A percentile compares a stretch with the other conserved stretches of the same genome.
Evolutionary conservation across 2,329 filamentous ascomycete species (phyloP).

Genomic region (Talaromyces sp.): DNA sequence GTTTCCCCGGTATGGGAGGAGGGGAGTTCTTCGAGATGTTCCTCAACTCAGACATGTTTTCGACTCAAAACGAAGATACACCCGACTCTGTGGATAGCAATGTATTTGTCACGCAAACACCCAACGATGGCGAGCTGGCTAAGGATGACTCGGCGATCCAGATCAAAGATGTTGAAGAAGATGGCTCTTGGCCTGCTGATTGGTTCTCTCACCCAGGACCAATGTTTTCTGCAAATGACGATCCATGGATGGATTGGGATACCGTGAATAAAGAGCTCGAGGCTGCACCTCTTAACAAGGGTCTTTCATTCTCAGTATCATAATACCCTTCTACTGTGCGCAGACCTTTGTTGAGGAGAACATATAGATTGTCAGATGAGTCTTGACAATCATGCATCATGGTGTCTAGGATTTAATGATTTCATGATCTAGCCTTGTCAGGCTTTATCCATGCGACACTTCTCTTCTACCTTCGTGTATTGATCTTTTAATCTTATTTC

Average conservation of each 20-base stretch:
- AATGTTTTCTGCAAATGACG: slow-evolving; percentile 28
- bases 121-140: slow-evolving; percentile 37
- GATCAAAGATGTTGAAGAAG: slow-evolving; percentile 27
- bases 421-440: not conserved
- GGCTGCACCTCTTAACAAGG: not conserved
- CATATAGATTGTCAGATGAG: not conserved
- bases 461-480: slow-evolving; percentile 2
- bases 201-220: slow-evolving; percentile 35
- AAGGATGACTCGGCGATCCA: slow-evolving; percentile 35
- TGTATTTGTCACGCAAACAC: slow-evolving; percentile 37
- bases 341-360: not conserved
- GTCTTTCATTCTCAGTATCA: slow-evolving; percentile 18
- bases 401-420: not conserved
- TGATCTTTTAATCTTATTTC: not conserved
- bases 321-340: not conserved
- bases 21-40: slow-evolving; percentile 40
- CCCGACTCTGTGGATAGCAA: slow-evolving; percentile 39
- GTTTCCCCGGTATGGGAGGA: slow-evolving; percentile 30
- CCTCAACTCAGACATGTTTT: slow-evolving; percentile 38
- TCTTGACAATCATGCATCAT: slow-evolving; percentile 4
- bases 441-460: not conserved
- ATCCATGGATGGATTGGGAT: slow-evolving; percentile 39
- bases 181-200: slow-evolving; percentile 34
- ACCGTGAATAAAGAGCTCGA: slow-evolving; percentile 27
- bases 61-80: slow-evolving; percentile 35